Conservation (phyloP, 768 basidiomycete genomes). For the Suillus paluster region DNA sequence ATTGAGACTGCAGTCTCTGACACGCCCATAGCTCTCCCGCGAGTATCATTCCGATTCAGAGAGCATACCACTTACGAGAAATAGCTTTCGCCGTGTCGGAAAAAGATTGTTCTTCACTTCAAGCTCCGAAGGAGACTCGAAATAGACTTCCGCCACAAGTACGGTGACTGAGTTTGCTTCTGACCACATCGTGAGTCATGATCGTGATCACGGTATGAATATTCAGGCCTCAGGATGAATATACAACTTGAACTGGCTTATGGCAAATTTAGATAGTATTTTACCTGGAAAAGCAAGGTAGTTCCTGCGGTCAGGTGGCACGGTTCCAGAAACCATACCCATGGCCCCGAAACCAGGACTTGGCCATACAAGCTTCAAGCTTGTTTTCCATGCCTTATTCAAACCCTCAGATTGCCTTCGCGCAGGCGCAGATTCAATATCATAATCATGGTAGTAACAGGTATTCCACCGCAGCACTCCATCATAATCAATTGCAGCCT, state of each 20-base stretch:
- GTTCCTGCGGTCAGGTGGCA: background rate
- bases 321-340: background rate
- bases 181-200: background rate
- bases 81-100: background rate
- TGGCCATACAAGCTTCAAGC: too few species aligned
- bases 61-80: background rate
- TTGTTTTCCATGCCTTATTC: background rate
- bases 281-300: background rate
- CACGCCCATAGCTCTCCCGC: background rate
- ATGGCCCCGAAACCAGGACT: background rate
- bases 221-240: background rate
- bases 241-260: too few species aligned
- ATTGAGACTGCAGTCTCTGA: too few species aligned
- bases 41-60: too few species aligned
- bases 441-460: too few species aligned
- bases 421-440: background rate
- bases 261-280: too few species aligned
- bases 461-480: background rate
- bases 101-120: background rate
- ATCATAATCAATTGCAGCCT: background rate
- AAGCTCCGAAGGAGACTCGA: constrained; percentile 1
- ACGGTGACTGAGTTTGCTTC: background rate
- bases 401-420: background rate
- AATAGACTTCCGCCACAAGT: constrained; percentile 4
- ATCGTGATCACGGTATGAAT: background rate